A percentile compares a stretch with the other conserved stretches of the same genome.
phyloP scores from a whole-genome alignment of 2,329 filamentous ascomycete species.

The Cercospora sp. region DNA sequence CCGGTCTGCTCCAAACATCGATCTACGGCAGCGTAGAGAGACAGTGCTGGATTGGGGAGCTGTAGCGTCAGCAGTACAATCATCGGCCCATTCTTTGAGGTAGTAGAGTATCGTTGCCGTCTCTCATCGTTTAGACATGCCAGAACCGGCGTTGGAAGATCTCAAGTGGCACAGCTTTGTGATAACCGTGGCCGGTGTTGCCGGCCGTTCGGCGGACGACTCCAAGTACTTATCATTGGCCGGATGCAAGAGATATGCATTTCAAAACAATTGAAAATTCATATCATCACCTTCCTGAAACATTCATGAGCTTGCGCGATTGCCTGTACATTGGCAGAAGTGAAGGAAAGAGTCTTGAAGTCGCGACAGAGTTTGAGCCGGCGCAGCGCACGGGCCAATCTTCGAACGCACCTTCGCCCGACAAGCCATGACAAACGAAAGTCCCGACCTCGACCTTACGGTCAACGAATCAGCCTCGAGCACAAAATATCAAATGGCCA shows the following conservation, averaged over 20 bases:
- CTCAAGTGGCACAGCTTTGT: too few species aligned
- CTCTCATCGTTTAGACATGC: neutral
- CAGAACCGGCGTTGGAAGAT: neutral
- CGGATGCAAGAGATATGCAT: neutral
- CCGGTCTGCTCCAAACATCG: neutral
- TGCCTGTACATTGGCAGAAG: neutral
- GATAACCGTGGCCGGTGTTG: neutral
- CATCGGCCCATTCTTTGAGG: neutral
- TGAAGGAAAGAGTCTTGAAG: neutral
- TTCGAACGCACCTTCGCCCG: neutral
- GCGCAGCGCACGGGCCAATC: neutral
- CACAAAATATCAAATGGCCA: constrained; percentile 11
- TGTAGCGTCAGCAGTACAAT: neutral
- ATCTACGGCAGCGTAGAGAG: neutral
- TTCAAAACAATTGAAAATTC: neutral
- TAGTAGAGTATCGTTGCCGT: neutral
- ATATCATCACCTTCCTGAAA: neutral
- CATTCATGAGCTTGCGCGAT: neutral
- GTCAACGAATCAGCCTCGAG: neutral
- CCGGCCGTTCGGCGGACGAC: neutral
- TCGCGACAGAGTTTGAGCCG: constrained; percentile 1
- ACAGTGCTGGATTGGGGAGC: neutral
- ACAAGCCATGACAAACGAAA: constrained; percentile 2
- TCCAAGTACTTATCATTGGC: neutral
- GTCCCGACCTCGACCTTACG: neutral